phyloP scores from a whole-genome alignment of 2,329 filamentous ascomycete genomes.

The Hymenoscyphus fructigenus region DNA sequence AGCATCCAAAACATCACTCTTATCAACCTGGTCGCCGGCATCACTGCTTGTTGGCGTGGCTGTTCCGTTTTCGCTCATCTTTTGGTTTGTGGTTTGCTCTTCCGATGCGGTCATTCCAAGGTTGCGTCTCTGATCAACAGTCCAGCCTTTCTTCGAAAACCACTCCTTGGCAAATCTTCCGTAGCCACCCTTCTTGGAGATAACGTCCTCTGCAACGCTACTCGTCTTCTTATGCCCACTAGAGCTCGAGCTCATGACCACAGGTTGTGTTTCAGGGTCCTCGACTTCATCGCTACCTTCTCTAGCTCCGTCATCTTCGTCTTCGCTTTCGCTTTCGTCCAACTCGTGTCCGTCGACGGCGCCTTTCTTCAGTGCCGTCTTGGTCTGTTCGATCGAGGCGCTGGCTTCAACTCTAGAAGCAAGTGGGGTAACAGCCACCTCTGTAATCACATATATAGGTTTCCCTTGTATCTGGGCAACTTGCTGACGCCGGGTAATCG shows the following conservation, averaged over 20 bases:
- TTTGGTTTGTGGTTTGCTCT: conserved; percentile 22
- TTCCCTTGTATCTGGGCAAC: conserved; percentile 83
- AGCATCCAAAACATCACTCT: conserved; percentile 10
- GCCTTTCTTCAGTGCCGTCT: conserved; percentile 43
- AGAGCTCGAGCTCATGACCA: conserved; percentile 1
- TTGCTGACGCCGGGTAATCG: conserved; percentile 82
- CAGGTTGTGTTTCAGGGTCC: conserved; percentile 32
- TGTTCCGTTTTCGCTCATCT: conserved; percentile 33
- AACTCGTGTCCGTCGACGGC: conserved; percentile 33
- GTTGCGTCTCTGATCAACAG: conserved; percentile 65
- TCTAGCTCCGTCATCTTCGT: conserved; percentile 39
- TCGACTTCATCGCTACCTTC: conserved; percentile 45
- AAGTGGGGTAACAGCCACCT: conserved; percentile 87
- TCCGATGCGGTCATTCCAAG: conserved; percentile 63
- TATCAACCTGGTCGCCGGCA: background rate
- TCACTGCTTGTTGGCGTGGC: background rate
- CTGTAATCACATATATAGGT: conserved; percentile 82
- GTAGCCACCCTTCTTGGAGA: conserved; percentile 77
- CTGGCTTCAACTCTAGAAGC: conserved; percentile 73
- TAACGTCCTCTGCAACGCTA: conserved; percentile 85
- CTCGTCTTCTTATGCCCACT: conserved; percentile 39
- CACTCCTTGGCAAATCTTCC: conserved; percentile 86
- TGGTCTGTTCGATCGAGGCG: conserved; percentile 66
- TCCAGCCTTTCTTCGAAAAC: conserved; percentile 86
- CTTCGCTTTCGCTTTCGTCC: conserved; percentile 46